Conservation (phyloP, 306 rosid genomes). For the Lotus japonicus region DNA sequence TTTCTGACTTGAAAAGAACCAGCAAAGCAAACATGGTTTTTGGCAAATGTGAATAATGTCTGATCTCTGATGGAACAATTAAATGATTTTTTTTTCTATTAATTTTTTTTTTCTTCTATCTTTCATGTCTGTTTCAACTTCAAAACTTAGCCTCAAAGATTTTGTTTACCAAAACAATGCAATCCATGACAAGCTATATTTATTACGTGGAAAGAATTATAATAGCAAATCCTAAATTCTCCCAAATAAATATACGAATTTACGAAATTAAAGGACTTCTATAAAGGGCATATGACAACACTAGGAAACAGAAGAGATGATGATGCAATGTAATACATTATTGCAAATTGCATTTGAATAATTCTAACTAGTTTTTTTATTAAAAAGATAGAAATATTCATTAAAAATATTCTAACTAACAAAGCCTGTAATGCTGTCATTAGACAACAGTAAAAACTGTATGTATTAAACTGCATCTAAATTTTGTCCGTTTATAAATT, state of each 20-base stretch:
- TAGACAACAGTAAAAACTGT: too few relatives aligned
- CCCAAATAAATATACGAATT: too few relatives aligned
- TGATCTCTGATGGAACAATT: background rate
- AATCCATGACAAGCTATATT: background rate
- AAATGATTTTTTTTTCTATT: background rate
- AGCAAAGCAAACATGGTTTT: background rate
- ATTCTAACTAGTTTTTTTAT: too few relatives aligned
- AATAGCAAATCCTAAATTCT: background rate
- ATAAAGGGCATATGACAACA: background rate
- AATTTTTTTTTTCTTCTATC: too few relatives aligned
- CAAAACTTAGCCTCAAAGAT: too few relatives aligned
- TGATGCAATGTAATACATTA: background rate
- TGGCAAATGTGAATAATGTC: background rate
- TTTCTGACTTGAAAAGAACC: background rate
- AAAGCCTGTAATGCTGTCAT: too few relatives aligned
- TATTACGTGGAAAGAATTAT: background rate
- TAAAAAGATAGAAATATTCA: too few relatives aligned
- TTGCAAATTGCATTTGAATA: background rate
- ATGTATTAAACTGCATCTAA: too few relatives aligned
- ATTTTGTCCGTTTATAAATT: too few relatives aligned
- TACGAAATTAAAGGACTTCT: background rate
- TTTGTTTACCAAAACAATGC: background rate
- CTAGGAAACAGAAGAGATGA: background rate
- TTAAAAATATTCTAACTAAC: too few relatives aligned
- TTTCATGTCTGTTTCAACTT: background rate